These are phyloP conservation scores for Glycyrrhiza uralensis DNA, from an alignment of 306 rosid species.

Conservation along the genomic window DNA sequence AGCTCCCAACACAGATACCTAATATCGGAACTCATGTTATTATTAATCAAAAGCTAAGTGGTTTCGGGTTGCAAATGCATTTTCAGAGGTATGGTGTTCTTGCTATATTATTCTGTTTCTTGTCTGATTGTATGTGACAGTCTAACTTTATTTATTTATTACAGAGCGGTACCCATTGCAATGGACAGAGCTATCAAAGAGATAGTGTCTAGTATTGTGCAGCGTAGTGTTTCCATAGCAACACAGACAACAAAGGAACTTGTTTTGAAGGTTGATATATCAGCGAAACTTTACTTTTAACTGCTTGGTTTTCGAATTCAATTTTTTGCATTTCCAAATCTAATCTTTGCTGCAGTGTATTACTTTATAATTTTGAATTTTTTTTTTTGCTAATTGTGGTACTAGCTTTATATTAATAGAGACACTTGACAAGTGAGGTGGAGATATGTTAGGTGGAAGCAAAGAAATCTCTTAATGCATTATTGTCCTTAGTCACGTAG, in stretches of 20 bases:
- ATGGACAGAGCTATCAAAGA: constrained; percentile 97
- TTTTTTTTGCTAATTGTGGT: not conserved
- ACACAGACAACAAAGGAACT: constrained; percentile 98
- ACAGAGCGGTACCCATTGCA: constrained; percentile 83
- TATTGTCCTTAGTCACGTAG: not conserved
- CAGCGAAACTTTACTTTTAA: not conserved
- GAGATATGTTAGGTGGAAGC: not conserved
- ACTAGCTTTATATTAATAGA: not conserved
- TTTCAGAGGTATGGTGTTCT: constrained; percentile 75
- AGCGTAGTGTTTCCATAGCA: constrained; percentile 97
- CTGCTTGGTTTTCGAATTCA: not conserved
- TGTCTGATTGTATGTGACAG: not conserved
- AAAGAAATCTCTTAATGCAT: not conserved
- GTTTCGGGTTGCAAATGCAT: constrained; percentile 72
- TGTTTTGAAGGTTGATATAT: constrained; percentile 77
- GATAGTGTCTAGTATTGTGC: constrained; percentile 79
- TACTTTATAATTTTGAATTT: not conserved
- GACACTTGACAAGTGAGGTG: not conserved
- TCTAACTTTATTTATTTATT: constrained; percentile 23
- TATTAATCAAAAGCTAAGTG: constrained; percentile 76
- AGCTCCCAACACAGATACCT: constrained; percentile 77
- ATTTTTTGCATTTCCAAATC: not conserved
- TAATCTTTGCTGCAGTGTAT: not conserved
- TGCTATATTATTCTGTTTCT: constrained; percentile 1
- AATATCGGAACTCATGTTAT: constrained; percentile 79